Conservation (phyloP, 805 yeast genomes). For the Candida saitoana region DNA sequence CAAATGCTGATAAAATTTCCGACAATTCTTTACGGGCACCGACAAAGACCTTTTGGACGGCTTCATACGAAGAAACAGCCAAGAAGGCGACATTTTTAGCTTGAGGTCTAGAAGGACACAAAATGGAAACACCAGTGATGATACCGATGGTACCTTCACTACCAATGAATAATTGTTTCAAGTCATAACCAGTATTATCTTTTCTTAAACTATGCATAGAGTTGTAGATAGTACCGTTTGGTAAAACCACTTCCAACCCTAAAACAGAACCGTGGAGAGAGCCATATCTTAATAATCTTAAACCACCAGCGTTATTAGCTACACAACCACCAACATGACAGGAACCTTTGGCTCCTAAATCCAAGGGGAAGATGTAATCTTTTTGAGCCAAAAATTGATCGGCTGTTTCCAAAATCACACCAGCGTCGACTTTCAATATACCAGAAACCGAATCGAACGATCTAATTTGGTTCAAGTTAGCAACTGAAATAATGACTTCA, state of each 20-base stretch:
- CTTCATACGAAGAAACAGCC: conserved; percentile 75
- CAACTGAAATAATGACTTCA: conserved; percentile 72
- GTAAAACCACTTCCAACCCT: conserved; percentile 89
- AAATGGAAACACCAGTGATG: conserved; percentile 82
- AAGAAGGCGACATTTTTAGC: conserved; percentile 84
- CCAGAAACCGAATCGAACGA: conserved; percentile 81
- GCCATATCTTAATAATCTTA: conserved; percentile 82
- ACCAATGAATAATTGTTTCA: conserved; percentile 90
- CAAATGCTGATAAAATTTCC: conserved; percentile 89
- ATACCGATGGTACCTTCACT: conserved; percentile 91
- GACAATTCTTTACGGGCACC: conserved; percentile 74
- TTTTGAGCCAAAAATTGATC: conserved; percentile 71
- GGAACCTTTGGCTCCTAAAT: conserved; percentile 94
- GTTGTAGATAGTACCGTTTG: conserved; percentile 78
- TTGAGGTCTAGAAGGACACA: conserved; percentile 86
- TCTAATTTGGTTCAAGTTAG: conserved; percentile 71
- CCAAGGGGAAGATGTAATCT: conserved; percentile 91
- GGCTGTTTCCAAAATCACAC: conserved; percentile 81
- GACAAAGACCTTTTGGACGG: conserved; percentile 78
- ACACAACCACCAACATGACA: conserved; percentile 94
- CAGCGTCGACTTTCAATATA: conserved; percentile 84
- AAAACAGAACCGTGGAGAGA: conserved; percentile 88
- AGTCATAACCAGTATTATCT: conserved; percentile 93
- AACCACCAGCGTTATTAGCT: conserved; percentile 96
- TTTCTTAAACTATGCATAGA: conserved; percentile 84